Evolutionary conservation across 352 stramenopile genomes (phyloP), one percentile per base, ranked within the genome.

Genomic region (Phytophthora europaea): DNA sequence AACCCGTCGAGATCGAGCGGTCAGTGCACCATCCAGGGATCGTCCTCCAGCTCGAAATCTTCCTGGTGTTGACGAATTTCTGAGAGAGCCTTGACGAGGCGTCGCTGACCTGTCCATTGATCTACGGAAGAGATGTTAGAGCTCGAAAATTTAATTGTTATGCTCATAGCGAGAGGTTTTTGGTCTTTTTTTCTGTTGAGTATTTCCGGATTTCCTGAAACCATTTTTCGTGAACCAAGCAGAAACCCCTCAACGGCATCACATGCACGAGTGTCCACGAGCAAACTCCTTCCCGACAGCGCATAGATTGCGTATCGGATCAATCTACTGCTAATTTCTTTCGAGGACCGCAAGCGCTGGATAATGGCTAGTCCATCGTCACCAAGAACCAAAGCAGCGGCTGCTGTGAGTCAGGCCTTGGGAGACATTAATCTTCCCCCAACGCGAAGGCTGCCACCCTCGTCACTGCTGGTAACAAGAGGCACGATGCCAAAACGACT

Each of bases 381-480:
- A 52, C 61, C 61, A 53, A 53, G 47, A 26, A 75, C 66, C 16
- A 75, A 72, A 47, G 75, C 73, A 51, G 81, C 72, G 15, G 70
- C 57, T 52, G 83, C 83, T 15, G 80, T 89, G 3, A 77, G 73
- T 22, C 81, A 91, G 20, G 80, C 78, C 4, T 52, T 91, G 3
- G 73, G 70, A 31, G 78, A 60, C n/a, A 75, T 75, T 7, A 61
- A 51, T 51, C 50, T 77, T 22, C 62, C 58, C 13, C 26, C 71
- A 9, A 23, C 57, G 33, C 66, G 38, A 33, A 69, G 60, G 3
- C 22, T 33, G 16, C 52, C 64, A 18, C 26, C 59, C 0, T 53
- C 66, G 51, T 61, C 71, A 33, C 23, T 82, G 13, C 62, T 76
- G 10, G 4, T 26, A 33, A 28, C 59, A 45, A 59, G 36, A 31